Percentiles rank a stretch among this genome's conserved stretches.
phyloP scores from a whole-genome alignment of 2,329 filamentous ascomycete genomes.

The Metarhizium album region DNA sequence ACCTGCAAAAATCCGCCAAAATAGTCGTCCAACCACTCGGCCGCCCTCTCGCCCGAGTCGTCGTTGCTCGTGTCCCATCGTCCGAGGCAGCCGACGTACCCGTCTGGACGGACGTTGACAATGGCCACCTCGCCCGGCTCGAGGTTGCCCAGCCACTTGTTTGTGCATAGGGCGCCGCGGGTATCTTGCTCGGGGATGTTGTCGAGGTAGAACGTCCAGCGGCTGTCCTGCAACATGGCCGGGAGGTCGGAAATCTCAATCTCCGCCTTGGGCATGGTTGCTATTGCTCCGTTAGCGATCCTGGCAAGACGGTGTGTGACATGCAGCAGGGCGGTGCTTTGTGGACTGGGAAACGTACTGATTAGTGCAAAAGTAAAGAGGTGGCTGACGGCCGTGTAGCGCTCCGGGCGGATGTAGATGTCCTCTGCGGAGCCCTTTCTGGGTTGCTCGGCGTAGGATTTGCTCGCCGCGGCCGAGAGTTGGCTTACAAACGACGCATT shows the following conservation, averaged over 20 bases:
- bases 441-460: slow-evolving; percentile 51
- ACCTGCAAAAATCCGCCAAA: slow-evolving; percentile 44
- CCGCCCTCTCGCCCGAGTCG: slow-evolving; percentile 39
- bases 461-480: slow-evolving; percentile 45
- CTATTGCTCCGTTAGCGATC: slow-evolving; percentile 15
- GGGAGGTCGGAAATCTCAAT: slow-evolving; percentile 59
- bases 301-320: too few species aligned
- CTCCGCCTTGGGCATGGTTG: slow-evolving; percentile 48
- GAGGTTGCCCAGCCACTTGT: slow-evolving; percentile 58
- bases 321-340: too few species aligned
- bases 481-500: slow-evolving; percentile 45
- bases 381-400: slow-evolving; percentile 58
- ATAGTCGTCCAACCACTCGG: slow-evolving; percentile 43
- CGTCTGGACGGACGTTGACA: slow-evolving; percentile 60
- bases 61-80: slow-evolving; percentile 41
- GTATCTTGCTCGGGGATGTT: slow-evolving; percentile 47
- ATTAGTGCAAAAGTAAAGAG: slow-evolving; percentile 61
- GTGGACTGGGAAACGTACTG: slow-evolving; percentile 33
- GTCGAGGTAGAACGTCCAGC: slow-evolving; percentile 65
- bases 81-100: slow-evolving; percentile 58
- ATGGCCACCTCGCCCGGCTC: slow-evolving; percentile 48
- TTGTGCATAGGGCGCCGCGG: slow-evolving; percentile 42
- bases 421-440: slow-evolving; percentile 49
- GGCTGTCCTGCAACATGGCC: slow-evolving; percentile 47
- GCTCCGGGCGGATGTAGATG: slow-evolving; percentile 53